Percentiles rank a stretch among this genome's conserved stretches.
Conservation (phyloP, 2,329 filamentous ascomycete species). For the Claviceps sp. region DNA sequence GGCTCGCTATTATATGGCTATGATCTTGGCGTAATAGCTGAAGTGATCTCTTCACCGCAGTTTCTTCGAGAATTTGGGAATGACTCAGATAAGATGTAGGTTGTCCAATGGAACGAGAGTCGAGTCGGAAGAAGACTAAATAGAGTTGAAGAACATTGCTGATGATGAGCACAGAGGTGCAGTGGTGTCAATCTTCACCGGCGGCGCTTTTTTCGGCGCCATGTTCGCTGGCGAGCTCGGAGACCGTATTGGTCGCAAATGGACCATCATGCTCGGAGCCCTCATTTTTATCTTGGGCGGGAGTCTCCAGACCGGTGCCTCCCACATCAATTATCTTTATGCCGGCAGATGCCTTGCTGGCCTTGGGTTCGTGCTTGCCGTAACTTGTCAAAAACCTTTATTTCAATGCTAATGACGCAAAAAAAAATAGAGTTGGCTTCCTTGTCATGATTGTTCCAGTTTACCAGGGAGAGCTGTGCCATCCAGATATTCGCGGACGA, state of each 20-base stretch:
- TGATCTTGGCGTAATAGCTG: not conserved
- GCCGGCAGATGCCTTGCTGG: not conserved
- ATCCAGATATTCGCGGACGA: not conserved
- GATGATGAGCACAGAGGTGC: not conserved
- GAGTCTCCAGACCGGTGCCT: conserved; percentile 1
- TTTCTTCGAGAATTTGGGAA: not conserved
- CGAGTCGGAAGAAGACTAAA: not conserved
- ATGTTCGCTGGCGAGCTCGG: not conserved
- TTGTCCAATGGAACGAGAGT: too few species aligned
- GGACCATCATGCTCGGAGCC: not conserved
- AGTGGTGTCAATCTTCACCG: not conserved
- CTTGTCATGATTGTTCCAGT: not conserved
- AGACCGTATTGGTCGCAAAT: not conserved
- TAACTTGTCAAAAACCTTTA: not conserved
- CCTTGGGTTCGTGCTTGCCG: not conserved
- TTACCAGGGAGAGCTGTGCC: not conserved
- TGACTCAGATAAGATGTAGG: not conserved
- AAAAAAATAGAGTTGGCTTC: not conserved
- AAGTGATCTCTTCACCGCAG: not conserved
- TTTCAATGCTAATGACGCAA: too few species aligned
- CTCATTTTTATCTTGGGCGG: not conserved
- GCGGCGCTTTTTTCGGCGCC: not conserved
- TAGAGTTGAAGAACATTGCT: not conserved
- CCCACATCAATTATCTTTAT: not conserved
- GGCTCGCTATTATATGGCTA: not conserved